These are phyloP conservation scores for Wickerhamomyces sp. DNA, from an alignment of 1,139 yeast species.

Conservation along the genomic window DNA sequence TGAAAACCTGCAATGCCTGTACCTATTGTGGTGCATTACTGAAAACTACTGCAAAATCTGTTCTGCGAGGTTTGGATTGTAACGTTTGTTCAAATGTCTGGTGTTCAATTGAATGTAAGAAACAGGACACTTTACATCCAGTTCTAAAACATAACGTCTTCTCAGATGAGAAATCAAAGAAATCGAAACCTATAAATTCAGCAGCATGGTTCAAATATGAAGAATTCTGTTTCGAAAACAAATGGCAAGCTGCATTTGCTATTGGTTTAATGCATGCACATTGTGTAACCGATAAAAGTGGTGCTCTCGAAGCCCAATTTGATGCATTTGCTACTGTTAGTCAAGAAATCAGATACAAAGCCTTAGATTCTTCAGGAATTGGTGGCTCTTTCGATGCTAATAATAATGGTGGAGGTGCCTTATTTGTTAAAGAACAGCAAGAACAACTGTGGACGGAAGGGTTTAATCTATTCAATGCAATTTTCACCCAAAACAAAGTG, in stretches of 20 bases:
- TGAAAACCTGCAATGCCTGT: constrained; percentile 70
- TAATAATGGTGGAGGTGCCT: constrained; percentile 43
- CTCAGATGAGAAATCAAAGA: constrained; percentile 19
- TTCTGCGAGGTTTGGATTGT: constrained; percentile 60
- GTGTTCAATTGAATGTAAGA: constrained; percentile 68
- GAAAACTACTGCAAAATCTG: constrained; percentile 29
- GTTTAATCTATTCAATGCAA: constrained; percentile 41
- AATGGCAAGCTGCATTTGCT: constrained; percentile 69
- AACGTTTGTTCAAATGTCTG: constrained; percentile 63
- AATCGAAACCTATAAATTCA: constrained; percentile 34
- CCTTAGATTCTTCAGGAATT: constrained; percentile 45
- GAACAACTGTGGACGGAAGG: constrained; percentile 62
- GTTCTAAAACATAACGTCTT: constrained; percentile 50
- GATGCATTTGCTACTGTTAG: constrained; percentile 65
- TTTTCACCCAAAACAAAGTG: constrained; percentile 44
- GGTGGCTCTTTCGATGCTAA: constrained; percentile 56
- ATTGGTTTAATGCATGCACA: constrained; percentile 55
- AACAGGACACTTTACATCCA: constrained; percentile 47
- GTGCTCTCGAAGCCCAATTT: constrained; percentile 39
- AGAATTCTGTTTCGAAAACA: constrained; percentile 57
- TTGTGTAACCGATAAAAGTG: constrained; percentile 41
- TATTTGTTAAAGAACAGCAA: constrained; percentile 50
- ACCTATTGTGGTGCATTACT: constrained; percentile 70
- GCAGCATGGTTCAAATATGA: constrained; percentile 53
- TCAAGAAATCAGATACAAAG: constrained; percentile 60